A percentile compares a stretch with the other conserved stretches of the same genome.
These are phyloP conservation scores for Scedosporium aurantiacum DNA, from an alignment of 2,329 filamentous ascomycete species.

Conservation along the genomic window DNA sequence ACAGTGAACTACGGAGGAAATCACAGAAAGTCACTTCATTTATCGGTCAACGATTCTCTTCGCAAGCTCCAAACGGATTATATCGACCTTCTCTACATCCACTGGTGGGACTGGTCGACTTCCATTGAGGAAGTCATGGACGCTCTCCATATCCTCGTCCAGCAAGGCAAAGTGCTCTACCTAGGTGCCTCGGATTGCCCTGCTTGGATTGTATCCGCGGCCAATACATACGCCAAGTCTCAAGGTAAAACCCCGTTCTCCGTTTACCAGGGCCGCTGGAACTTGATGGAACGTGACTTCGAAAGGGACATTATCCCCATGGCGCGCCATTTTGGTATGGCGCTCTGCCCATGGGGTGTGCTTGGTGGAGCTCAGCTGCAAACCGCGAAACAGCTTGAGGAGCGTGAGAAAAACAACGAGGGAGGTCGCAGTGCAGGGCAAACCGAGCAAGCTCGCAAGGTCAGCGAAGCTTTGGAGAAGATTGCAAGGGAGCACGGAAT, in stretches of 20 bases:
- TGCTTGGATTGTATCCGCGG: slow-evolving; percentile 27
- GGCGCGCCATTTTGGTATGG: slow-evolving; percentile 33
- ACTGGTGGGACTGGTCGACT: slow-evolving; percentile 33
- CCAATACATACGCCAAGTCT: slow-evolving; percentile 25
- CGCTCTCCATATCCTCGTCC: slow-evolving; percentile 27
- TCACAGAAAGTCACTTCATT: slow-evolving; percentile 22
- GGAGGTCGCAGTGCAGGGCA: slow-evolving; percentile 24
- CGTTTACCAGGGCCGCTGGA: slow-evolving; percentile 30
- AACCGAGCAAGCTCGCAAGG: slow-evolving; percentile 36
- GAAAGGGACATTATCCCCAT: slow-evolving; percentile 33
- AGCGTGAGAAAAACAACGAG: slow-evolving; percentile 23
- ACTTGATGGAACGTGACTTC: slow-evolving; percentile 20
- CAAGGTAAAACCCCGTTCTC: slow-evolving; percentile 24
- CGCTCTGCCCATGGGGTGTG: slow-evolving; percentile 47
- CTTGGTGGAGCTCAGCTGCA: slow-evolving; percentile 42
- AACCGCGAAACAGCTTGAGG: slow-evolving; percentile 22
- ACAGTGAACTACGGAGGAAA: slow-evolving; percentile 29
- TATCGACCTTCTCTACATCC: slow-evolving; percentile 27
- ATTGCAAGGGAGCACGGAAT: slow-evolving; percentile 45
- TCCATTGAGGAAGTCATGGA: slow-evolving; percentile 32
- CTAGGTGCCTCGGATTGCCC: slow-evolving; percentile 28
- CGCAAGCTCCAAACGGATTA: slow-evolving; percentile 26
- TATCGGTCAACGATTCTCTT: slow-evolving; percentile 27
- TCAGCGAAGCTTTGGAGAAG: slow-evolving; percentile 47
- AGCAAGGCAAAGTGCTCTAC: slow-evolving; percentile 29